phyloP scores from a whole-genome alignment of 2,329 filamentous ascomycete species.

The Scedosporium boydii region DNA sequence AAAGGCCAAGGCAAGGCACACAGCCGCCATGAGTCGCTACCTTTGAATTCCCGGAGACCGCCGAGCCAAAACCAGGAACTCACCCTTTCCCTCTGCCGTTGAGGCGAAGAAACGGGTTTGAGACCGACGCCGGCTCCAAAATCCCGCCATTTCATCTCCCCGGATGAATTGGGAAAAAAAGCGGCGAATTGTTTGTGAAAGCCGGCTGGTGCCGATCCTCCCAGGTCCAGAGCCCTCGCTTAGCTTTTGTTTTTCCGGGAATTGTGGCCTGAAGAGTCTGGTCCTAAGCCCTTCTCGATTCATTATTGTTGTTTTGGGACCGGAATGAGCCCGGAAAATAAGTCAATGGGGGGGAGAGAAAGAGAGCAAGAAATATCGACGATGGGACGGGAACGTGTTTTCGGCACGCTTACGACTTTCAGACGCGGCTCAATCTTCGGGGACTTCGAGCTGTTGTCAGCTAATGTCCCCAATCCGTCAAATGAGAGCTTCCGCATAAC shows the following conservation, averaged over 20 bases:
- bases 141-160: background rate
- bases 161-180: background rate
- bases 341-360: background rate
- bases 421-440: background rate
- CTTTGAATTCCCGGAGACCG: background rate
- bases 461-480: background rate
- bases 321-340: background rate
- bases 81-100: background rate
- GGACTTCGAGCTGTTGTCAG: background rate
- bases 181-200: background rate
- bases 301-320: background rate
- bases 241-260: background rate
- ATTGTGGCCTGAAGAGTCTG: background rate
- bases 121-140: background rate
- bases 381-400: background rate
- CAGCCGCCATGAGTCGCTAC: background rate
- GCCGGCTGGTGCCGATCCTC: background rate
- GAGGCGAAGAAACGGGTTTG: background rate
- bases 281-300: background rate
- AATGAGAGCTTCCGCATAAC: background rate
- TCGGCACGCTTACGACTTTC: background rate
- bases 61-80: background rate
- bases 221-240: background rate
- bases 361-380: background rate
- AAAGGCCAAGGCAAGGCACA: background rate